A percentile compares a stretch with the other conserved stretches of the same genome.
These are phyloP conservation scores for Rhynchosporium secalis DNA, from an alignment of 2,329 filamentous ascomycete genomes.

Conservation along the genomic window DNA sequence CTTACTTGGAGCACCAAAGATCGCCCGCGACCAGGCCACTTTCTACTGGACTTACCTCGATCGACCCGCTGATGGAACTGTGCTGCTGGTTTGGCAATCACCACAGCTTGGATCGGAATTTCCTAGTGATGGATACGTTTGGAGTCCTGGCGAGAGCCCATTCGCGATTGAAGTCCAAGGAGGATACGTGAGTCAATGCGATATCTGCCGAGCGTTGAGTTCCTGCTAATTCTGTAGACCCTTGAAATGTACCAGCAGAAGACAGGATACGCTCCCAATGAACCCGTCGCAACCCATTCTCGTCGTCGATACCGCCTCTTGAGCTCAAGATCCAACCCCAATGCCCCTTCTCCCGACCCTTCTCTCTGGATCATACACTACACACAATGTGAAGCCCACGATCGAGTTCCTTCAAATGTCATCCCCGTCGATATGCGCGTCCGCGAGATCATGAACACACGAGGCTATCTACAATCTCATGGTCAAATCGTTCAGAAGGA, in stretches of 20 bases:
- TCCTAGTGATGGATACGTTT: slow-evolving; percentile 89
- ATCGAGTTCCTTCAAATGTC: slow-evolving; percentile 68
- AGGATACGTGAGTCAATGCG: slow-evolving; percentile 57
- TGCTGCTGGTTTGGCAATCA: slow-evolving; percentile 89
- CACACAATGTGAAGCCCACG: slow-evolving; percentile 70
- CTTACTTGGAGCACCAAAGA: slow-evolving; percentile 79
- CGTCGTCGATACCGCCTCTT: slow-evolving; percentile 84
- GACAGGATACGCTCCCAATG: slow-evolving; percentile 75
- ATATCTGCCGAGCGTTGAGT: background rate
- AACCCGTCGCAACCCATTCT: slow-evolving; percentile 73
- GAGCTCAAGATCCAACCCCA: slow-evolving; percentile 68
- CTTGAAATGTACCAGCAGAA: slow-evolving; percentile 88
- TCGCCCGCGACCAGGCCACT: slow-evolving; percentile 79
- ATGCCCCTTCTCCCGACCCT: slow-evolving; percentile 71
- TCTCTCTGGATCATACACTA: slow-evolving; percentile 93
- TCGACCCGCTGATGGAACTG: slow-evolving; percentile 75
- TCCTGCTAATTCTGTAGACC: slow-evolving; percentile 52
- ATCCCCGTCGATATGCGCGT: slow-evolving; percentile 64
- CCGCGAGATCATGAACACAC: slow-evolving; percentile 60
- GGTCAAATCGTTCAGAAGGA: slow-evolving; percentile 87
- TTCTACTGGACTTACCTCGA: slow-evolving; percentile 95
- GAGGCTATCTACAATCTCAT: slow-evolving; percentile 66
- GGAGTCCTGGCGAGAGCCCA: slow-evolving; percentile 77
- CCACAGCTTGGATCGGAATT: slow-evolving; percentile 71
- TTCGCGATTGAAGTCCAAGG: slow-evolving; percentile 71